Percentiles rank a stretch among this genome's conserved stretches.
Evolutionary conservation across 2,329 filamentous ascomycete species (phyloP).

Genomic region (Diaporthe sp.): DNA sequence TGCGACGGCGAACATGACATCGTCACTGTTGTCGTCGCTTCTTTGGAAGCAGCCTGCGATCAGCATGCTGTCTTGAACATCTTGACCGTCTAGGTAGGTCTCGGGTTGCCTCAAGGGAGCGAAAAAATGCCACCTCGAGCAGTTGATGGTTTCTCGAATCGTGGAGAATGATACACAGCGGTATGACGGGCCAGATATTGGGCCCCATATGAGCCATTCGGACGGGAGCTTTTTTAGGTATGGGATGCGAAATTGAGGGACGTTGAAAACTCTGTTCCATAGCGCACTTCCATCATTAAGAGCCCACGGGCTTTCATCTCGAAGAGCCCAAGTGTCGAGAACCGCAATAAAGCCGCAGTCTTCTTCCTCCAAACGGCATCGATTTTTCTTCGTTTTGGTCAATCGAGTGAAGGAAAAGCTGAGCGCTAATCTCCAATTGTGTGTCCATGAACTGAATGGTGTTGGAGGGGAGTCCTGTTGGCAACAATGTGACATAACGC

Average conservation of each 20-base stretch:
- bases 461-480: neutral
- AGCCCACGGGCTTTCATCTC: neutral
- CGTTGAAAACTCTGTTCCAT: neutral
- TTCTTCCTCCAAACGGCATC: neutral
- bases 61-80: neutral
- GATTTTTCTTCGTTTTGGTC: neutral
- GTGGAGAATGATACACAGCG: neutral
- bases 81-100: neutral
- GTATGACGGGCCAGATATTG: neutral
- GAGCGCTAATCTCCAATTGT: neutral
- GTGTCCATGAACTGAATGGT: constrained; percentile 3
- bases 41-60: neutral
- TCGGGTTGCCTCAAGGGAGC: too few species aligned
- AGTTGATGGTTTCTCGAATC: neutral
- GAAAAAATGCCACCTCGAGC: neutral
- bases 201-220: constrained; percentile 11
- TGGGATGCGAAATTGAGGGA: neutral
- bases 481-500: neutral
- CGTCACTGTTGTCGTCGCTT: neutral
- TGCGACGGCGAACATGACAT: neutral
- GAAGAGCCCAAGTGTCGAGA: neutral
- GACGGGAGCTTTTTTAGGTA: too few species aligned
- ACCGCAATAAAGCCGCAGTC: neutral
- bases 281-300: neutral
- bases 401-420: neutral